These are phyloP conservation scores for Stylonectria norvegica DNA, from an alignment of 2,329 filamentous ascomycete genomes.

Conservation along the genomic window DNA sequence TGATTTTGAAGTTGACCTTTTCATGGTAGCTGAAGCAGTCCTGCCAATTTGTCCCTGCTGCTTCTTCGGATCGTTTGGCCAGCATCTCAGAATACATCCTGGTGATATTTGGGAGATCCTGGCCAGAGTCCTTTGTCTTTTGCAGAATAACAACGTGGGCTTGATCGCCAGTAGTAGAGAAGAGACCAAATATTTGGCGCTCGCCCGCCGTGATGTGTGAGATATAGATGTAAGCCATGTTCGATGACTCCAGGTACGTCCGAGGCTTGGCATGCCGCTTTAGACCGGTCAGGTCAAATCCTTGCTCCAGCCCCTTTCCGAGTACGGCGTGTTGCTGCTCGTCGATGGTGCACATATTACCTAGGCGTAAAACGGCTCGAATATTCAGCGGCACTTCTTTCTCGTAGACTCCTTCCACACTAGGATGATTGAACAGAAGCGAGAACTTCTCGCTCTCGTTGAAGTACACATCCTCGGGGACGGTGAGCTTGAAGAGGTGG, in stretches of 20 bases:
- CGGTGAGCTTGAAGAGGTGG: conserved; percentile 89
- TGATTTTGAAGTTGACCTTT: conserved; percentile 78
- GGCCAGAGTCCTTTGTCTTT: conserved; percentile 68
- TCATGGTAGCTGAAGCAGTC: conserved; percentile 85
- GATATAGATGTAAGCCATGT: conserved; percentile 81
- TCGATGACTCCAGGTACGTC: conserved; percentile 71
- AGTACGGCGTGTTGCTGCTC: conserved; percentile 85
- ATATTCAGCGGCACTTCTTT: conserved; percentile 84
- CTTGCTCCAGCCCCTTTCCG: conserved; percentile 87
- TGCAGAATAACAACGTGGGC: conserved; percentile 89
- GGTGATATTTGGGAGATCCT: conserved; percentile 85
- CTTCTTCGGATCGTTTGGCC: conserved; percentile 61
- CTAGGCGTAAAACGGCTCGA: conserved; percentile 82
- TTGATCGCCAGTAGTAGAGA: conserved; percentile 76
- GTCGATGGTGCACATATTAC: conserved; percentile 90
- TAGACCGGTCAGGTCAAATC: conserved; percentile 80
- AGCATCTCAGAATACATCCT: conserved; percentile 82
- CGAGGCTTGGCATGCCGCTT: conserved; percentile 61
- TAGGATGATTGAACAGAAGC: conserved; percentile 82
- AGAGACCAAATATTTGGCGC: conserved; percentile 87
- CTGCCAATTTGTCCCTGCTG: conserved; percentile 69
- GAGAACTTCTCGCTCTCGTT: conserved; percentile 80
- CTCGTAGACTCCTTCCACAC: conserved; percentile 96
- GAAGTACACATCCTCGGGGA: conserved; percentile 84
- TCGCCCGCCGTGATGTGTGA: conserved; percentile 92